Evolutionary conservation across 495 filamentous ascomycete species (phyloP), one percentile per base, ranked within the genome.

Genomic region (Filosporella fistucella): DNA sequence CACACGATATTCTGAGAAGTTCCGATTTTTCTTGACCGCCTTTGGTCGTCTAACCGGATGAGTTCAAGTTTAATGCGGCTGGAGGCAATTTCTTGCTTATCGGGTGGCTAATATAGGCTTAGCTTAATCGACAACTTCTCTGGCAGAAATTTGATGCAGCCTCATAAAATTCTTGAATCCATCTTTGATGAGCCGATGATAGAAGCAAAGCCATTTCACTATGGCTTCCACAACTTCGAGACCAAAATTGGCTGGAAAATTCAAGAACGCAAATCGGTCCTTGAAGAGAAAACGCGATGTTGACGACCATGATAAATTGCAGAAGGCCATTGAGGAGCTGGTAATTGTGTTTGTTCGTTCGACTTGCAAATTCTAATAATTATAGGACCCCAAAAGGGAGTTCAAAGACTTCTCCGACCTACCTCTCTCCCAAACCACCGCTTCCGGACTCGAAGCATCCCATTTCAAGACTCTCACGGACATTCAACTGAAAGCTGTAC

Each of bases 401-500:
- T 60, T 68, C 25, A 67, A 66, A 48, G 41, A 53, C 30, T 96
- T 96, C 63, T 74, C 82, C 53, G 81, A 91, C 53, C 72, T 99
- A 1, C 94, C 93, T 23, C 75, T 99, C 44, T 96, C 91, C 32
- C 76, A 82, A 47, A 77, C 86, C n/a, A 97, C 93, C 2, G 69
- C 80, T 8, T 73, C 71, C 9, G 93, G 94, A 20, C 77, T 99
- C 25, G 74, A 89, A 47, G 74, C 85, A n/a, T 88, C 85, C 6
- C 89, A 96, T 61, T 99, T 88, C 74, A 86, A 90, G 61, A 81
- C 77, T 13, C 71, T 96, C 41, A 99, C 94, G 30, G 89, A 95
- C 50, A 89, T 99, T 55, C 93, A 99, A 65, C 80, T 80, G 28
- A 84, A 82, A 63, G 88, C 89, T 16, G 85, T 99, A 56, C 87